These are phyloP conservation scores for Purpureocillium takamizusanense DNA, from an alignment of 2,329 filamentous ascomycete species.

Conservation along the genomic window DNA sequence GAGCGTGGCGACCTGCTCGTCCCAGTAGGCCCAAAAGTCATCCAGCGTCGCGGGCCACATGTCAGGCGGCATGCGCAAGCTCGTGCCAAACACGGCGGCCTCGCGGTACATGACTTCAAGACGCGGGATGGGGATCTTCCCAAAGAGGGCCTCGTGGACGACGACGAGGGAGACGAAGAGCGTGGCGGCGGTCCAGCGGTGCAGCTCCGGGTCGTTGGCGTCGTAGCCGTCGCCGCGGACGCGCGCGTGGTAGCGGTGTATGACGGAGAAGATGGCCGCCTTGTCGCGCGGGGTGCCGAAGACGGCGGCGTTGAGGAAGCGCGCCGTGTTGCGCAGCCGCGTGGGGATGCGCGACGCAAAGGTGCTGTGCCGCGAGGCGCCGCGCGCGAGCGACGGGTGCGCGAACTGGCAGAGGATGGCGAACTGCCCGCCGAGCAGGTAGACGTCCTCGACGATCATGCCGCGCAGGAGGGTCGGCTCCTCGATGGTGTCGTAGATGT, in stretches of 20 bases:
- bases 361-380: constrained; percentile 26
- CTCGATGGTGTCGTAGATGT: constrained; percentile 11
- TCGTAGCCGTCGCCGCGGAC: constrained; percentile 23
- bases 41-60: constrained; percentile 24
- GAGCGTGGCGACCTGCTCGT: constrained; percentile 21
- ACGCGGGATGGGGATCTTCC: constrained; percentile 15
- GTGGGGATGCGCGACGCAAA: constrained; percentile 25
- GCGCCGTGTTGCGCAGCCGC: constrained; percentile 26
- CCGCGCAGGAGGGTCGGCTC: constrained; percentile 10
- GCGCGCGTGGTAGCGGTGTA: constrained; percentile 21
- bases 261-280: constrained; percentile 22
- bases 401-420: constrained; percentile 31
- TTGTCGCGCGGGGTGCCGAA: constrained; percentile 24
- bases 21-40: constrained; percentile 28
- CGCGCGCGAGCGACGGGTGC: constrained; percentile 25
- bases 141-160: constrained; percentile 25
- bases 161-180: constrained; percentile 25
- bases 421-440: constrained; percentile 12
- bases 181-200: constrained; percentile 30
- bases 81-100: constrained; percentile 18
- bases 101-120: constrained; percentile 17
- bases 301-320: constrained; percentile 28
- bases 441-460: constrained; percentile 11
- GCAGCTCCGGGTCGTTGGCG: constrained; percentile 25
- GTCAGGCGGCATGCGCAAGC: constrained; percentile 19